These are phyloP conservation scores for Eutrema japonicum DNA, from an alignment of 345 rosid species.

Conservation along the genomic window DNA sequence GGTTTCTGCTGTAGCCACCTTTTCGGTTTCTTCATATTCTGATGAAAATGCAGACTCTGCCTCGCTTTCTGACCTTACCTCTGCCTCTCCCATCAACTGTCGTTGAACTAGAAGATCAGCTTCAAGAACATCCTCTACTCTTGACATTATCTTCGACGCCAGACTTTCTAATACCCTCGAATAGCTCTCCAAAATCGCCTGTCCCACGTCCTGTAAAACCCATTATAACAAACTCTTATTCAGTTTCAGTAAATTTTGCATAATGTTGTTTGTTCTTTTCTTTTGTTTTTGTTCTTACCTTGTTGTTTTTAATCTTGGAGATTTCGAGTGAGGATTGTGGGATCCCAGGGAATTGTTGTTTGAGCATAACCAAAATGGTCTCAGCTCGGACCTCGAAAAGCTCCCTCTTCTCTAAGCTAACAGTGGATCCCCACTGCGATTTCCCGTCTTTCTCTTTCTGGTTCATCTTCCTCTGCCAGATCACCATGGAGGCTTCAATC, in stretches of 20 bases:
- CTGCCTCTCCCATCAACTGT: constrained; percentile 38
- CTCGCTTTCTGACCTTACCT: constrained; percentile 38
- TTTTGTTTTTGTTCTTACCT: constrained; percentile 42
- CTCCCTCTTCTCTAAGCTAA: constrained; percentile 93
- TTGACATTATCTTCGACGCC: constrained; percentile 69
- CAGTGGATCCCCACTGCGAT: constrained; percentile 81
- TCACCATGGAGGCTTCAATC: constrained; percentile 91
- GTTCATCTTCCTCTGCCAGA: constrained; percentile 89
- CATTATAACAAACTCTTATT: neutral
- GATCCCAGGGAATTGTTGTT: constrained; percentile 75
- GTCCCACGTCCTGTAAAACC: constrained; percentile 74
- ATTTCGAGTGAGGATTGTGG: constrained; percentile 86
- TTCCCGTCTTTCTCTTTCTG: constrained; percentile 78
- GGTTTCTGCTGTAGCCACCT: constrained; percentile 41
- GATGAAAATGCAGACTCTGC: constrained; percentile 13
- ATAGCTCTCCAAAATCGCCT: constrained; percentile 89
- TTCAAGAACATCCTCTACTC: constrained; percentile 79
- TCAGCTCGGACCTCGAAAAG: constrained; percentile 91
- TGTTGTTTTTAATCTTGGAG: constrained; percentile 78
- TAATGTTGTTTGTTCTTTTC: neutral
- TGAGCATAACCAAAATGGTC: constrained; percentile 70
- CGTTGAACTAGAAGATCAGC: constrained; percentile 56
- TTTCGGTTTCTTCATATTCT: constrained; percentile 40
- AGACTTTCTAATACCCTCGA: constrained; percentile 86
- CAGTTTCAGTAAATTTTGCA: neutral